These are phyloP conservation scores for Heteromeles arbutifolia DNA, from an alignment of 306 rosid genomes.

Conservation along the genomic window DNA sequence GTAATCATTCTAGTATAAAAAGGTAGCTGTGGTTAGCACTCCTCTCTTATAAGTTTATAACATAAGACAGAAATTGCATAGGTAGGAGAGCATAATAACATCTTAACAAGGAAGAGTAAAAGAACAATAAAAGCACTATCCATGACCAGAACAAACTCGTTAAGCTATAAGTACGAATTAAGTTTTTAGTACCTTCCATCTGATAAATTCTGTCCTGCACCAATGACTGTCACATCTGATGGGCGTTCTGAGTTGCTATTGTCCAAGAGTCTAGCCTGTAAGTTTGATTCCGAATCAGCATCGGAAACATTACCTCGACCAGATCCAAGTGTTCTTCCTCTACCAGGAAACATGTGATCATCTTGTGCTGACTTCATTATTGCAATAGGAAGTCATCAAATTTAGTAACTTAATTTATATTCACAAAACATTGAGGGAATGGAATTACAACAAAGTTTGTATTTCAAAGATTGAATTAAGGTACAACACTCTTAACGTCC, in stretches of 20 bases:
- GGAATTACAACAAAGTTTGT: not conserved
- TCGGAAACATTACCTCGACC: constrained; percentile 39
- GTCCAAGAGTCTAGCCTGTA: constrained; percentile 83
- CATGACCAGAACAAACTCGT: not conserved
- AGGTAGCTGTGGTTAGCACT: too few species aligned
- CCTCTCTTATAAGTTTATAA: too few species aligned
- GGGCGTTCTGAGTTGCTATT: constrained; percentile 35
- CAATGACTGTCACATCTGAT: constrained; percentile 31
- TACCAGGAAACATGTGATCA: constrained; percentile 68
- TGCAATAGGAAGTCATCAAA: not conserved
- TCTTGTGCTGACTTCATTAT: constrained; percentile 8
- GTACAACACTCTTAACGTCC: not conserved
- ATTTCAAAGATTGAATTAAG: not conserved
- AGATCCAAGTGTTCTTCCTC: constrained; percentile 69
- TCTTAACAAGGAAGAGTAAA: too few species aligned
- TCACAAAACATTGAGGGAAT: not conserved
- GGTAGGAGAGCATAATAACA: too few species aligned
- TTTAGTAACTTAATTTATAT: not conserved
- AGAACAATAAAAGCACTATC: not conserved
- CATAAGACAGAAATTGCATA: too few species aligned
- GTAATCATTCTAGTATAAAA: too few species aligned
- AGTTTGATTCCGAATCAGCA: constrained; percentile 57
- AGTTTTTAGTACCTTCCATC: constrained; percentile 59
- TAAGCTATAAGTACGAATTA: constrained; percentile 13
- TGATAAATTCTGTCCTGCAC: constrained; percentile 40